Evolutionary conservation across 202 grass and related monocot species (phyloP).

Genomic region (Bolboschoenoplectus hybrid): DNA sequence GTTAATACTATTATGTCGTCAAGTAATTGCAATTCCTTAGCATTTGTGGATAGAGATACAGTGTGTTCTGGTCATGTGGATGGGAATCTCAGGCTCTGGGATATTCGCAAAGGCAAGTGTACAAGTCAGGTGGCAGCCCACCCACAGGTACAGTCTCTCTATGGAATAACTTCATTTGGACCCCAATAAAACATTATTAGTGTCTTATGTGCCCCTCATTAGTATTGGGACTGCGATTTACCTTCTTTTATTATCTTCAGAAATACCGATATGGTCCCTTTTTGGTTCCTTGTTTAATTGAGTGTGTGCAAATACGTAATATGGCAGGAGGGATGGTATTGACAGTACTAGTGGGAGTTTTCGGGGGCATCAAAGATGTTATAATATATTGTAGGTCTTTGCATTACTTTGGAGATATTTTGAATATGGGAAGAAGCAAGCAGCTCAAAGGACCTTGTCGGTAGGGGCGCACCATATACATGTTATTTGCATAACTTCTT

Average conservation of each 20-base stretch:
- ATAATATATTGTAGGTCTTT: background rate
- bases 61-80: slow-evolving; percentile 96
- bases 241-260: background rate
- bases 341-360: background rate
- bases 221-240: background rate
- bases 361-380: background rate
- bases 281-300: background rate
- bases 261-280: background rate
- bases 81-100: slow-evolving; percentile 80
- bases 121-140: slow-evolving; percentile 73
- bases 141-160: slow-evolving; percentile 43
- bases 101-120: slow-evolving; percentile 68
- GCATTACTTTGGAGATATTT: background rate
- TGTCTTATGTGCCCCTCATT: background rate
- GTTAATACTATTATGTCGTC: slow-evolving; percentile 85
- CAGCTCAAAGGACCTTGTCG: no score
- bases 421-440: background rate
- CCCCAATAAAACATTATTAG: background rate
- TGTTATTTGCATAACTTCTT: background rate
- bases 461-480: background rate
- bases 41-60: slow-evolving; percentile 74
- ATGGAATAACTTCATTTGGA: background rate
- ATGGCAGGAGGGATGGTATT: background rate
- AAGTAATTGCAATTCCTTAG: slow-evolving; percentile 85
- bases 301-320: background rate